Conservation (phyloP, 2,329 filamentous ascomycete species). For the Apiospora arundinis region DNA sequence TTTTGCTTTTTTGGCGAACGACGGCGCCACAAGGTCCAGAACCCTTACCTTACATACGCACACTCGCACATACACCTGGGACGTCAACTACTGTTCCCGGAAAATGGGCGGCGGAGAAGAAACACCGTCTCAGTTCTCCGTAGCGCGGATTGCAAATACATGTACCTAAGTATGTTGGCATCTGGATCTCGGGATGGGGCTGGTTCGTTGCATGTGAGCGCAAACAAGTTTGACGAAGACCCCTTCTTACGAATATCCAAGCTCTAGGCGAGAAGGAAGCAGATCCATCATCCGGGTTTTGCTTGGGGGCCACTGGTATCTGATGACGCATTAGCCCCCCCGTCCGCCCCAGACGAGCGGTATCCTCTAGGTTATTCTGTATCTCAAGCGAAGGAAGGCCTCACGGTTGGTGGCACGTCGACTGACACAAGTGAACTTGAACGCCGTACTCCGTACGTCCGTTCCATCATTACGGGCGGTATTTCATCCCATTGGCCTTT, state of each 20-base stretch:
- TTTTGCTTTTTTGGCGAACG: background rate
- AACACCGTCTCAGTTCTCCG: background rate
- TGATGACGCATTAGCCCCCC: constrained; percentile 13
- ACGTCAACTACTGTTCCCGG: constrained; percentile 3
- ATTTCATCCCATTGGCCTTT: background rate
- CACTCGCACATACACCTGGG: background rate
- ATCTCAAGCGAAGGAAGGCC: background rate
- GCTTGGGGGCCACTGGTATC: background rate
- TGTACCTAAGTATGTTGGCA: background rate
- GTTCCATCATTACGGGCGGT: constrained; percentile 11
- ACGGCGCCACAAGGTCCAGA: background rate
- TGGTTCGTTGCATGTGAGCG: background rate
- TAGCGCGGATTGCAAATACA: background rate
- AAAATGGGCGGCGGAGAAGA: background rate
- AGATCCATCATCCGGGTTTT: background rate
- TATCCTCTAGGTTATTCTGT: background rate
- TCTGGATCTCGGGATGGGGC: no score
- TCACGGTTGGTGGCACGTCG: background rate
- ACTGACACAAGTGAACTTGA: constrained; percentile 8
- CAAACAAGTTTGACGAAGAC: background rate
- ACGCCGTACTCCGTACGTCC: background rate
- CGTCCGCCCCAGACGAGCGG: background rate
- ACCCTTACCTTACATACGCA: background rate
- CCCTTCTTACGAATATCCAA: background rate
- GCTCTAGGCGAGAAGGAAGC: background rate